phyloP scores from a whole-genome alignment of 495 filamentous ascomycete species.

The Staphylotrichum tortipilum region DNA sequence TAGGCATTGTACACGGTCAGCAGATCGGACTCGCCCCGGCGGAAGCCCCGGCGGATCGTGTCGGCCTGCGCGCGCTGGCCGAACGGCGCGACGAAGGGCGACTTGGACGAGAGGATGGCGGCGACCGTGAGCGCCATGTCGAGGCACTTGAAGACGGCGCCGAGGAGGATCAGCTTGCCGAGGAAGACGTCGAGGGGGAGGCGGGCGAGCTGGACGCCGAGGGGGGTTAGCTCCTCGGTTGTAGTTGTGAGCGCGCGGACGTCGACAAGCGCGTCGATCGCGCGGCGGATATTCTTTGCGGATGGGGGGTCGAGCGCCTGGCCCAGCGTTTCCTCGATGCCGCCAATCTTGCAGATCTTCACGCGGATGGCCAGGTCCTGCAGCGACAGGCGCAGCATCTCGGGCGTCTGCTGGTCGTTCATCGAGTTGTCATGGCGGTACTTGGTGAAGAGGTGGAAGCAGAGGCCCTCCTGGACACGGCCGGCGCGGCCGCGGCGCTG shows the following conservation, averaged over 20 bases:
- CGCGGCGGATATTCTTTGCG: constrained; percentile 80
- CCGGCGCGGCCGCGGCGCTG: constrained; percentile 89
- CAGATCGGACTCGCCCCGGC: constrained; percentile 80
- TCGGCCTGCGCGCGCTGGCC: constrained; percentile 76
- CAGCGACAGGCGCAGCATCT: constrained; percentile 86
- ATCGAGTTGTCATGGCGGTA: constrained; percentile 72
- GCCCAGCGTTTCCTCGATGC: constrained; percentile 80
- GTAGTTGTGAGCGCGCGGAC: constrained; percentile 74
- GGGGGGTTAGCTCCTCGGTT: constrained; percentile 70
- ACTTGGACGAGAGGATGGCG: constrained; percentile 87
- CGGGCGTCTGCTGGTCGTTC: constrained; percentile 84
- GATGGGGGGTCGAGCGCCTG: constrained; percentile 86
- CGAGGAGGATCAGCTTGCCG: constrained; percentile 82
- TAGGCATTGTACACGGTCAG: constrained; percentile 92
- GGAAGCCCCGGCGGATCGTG: constrained; percentile 64
- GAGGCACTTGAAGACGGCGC: constrained; percentile 76
- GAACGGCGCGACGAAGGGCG: constrained; percentile 79
- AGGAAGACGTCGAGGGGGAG: constrained; percentile 89
- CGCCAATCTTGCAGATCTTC: constrained; percentile 91
- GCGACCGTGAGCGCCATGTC: constrained; percentile 86
- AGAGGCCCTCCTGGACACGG: constrained; percentile 88
- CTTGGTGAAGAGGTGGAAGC: constrained; percentile 91
- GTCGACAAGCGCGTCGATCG: constrained; percentile 86
- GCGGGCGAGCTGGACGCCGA: constrained; percentile 78
- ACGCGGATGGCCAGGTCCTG: constrained; percentile 94